Evolutionary conservation across 768 basidiomycete genomes (phyloP), one percentile per base, ranked within the genome.

Genomic region (Lactifluus echinatus): DNA sequence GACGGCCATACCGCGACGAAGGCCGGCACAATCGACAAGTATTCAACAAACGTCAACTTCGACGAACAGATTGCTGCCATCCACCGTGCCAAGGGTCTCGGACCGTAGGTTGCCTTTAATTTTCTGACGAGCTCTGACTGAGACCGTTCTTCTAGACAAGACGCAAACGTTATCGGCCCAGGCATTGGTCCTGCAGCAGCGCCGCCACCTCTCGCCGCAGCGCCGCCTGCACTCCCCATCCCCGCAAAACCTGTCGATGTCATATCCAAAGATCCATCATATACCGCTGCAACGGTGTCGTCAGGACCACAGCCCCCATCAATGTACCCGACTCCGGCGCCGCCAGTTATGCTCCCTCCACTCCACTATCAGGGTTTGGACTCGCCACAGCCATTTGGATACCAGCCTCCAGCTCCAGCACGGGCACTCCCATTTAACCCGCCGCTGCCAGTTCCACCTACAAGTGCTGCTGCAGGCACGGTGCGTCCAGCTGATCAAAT

Each of bases 51-150:
- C 61, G 93, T 90, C 75, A 94, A 93, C 69, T 85, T 98, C 69
- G 93, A 97, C 73, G 93, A 97, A 67, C 96, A 99, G 69, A 99
- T 99, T 69, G 91, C 91, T 43, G 92, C 93, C 47, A 93, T 98
- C 57, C 94, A 96, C 72, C 87, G 87, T 56, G 82, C 92, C 24
- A 92, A 93, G 69, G 93, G 92, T 72, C 80, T 95, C 31, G 86
- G 88, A 62, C 87, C 85, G 87, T 89, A 69, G 65, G 87, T 83
- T 58, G 51, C 60, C 40, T 43, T 21, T 43, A 50, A 8, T 65
- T 55, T 39, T 48, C 26, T 55, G 17, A 50, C 26, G 45, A 40
- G 40, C 15, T 53, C 10, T 17, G 15, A 54, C 45, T 66, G 29
- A 70, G 55, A 33, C 61, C 34, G 34, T 52, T 15, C 45, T 62